Evolutionary conservation across 2,329 filamentous ascomycete species (phyloP).

Genomic region (Zasmidium citrigriseum): DNA sequence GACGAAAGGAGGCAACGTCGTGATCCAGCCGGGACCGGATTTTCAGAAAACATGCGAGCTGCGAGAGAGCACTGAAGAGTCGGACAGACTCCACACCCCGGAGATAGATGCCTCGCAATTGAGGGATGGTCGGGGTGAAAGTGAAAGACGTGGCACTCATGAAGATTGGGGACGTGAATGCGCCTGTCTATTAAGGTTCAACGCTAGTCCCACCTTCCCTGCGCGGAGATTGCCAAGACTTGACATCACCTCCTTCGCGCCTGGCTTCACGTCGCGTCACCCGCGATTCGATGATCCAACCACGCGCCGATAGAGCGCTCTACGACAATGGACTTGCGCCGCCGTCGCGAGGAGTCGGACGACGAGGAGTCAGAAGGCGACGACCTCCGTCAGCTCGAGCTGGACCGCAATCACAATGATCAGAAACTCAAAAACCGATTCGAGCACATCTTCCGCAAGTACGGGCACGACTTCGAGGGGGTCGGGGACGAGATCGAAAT

Average conservation of each 20-base stretch:
- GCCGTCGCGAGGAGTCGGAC: not conserved
- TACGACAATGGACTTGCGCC: not conserved
- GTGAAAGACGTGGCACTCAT: too few relatives aligned
- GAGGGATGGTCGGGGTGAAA: too few relatives aligned
- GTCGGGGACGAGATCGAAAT: conserved; percentile 90
- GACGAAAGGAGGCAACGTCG: too few relatives aligned
- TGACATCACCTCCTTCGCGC: not conserved
- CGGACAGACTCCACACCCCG: too few relatives aligned
- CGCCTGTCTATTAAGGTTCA: not conserved
- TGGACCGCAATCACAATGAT: conserved; percentile 54
- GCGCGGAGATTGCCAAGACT: not conserved
- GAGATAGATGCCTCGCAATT: too few relatives aligned
- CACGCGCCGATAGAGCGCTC: not conserved
- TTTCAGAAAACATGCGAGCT: too few relatives aligned
- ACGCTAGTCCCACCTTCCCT: not conserved
- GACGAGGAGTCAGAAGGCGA: not conserved
- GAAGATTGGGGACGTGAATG: too few relatives aligned
- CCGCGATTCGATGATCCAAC: not conserved
- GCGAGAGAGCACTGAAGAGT: too few relatives aligned
- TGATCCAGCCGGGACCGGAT: too few relatives aligned
- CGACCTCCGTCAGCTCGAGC: conserved; percentile 16
- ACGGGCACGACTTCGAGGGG: conserved; percentile 70
- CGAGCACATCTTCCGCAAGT: conserved; percentile 83
- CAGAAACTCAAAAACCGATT: conserved; percentile 77
- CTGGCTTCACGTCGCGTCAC: not conserved